These are phyloP conservation scores for Chimonanthus praecox DNA, from an alignment of 164 flowering plant species.

Conservation along the genomic window DNA sequence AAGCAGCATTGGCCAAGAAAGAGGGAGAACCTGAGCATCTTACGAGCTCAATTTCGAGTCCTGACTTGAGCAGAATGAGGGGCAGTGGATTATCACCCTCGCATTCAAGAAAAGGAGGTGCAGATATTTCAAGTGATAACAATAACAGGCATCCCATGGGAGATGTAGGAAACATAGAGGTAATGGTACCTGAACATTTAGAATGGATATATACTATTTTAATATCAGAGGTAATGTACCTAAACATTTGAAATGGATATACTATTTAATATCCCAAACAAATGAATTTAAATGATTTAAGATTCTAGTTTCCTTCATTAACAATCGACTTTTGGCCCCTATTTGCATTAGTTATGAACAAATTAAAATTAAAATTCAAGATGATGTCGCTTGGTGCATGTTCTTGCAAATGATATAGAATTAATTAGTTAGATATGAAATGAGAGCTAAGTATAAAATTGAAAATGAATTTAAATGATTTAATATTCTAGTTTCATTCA, in stretches of 20 bases:
- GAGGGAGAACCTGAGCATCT: conserved; percentile 34
- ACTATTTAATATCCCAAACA: background rate
- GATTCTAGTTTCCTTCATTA: background rate
- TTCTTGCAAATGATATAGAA: background rate
- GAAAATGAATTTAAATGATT: too few relatives aligned
- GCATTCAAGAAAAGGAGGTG: conserved; percentile 23
- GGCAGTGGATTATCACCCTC: conserved; percentile 34
- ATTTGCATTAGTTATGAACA: background rate
- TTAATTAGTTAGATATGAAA: background rate
- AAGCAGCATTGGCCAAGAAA: conserved; percentile 73
- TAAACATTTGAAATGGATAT: background rate
- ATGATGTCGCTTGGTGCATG: background rate
- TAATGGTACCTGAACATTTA: conserved; percentile 9
- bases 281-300: too few relatives aligned
- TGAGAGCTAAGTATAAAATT: background rate
- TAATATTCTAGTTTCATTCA: background rate
- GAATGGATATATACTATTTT: background rate
- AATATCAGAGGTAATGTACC: conserved; percentile 31
- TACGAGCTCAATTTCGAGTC: conserved; percentile 31
- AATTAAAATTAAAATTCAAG: background rate
- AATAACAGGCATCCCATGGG: conserved; percentile 38
- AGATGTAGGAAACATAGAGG: conserved; percentile 46
- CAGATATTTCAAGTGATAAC: conserved; percentile 20
- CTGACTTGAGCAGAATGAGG: conserved; percentile 35
- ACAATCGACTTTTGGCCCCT: background rate